These are phyloP conservation scores for Puccinia horiana DNA, from an alignment of 1,284 basidiomycete species.

Conservation along the genomic window DNA sequence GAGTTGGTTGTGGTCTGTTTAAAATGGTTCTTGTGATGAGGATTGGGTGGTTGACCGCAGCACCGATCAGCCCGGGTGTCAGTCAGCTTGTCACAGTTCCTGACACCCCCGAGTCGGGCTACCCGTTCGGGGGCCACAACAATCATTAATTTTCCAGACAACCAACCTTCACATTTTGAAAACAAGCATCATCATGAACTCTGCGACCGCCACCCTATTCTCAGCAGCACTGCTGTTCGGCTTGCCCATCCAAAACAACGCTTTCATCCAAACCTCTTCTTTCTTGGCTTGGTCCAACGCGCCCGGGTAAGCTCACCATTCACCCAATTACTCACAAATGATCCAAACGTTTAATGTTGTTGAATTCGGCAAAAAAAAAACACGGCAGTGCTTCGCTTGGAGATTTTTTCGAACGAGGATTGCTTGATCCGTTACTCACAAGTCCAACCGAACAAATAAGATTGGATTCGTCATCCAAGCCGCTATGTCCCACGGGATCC, in stretches of 20 bases:
- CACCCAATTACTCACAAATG: not conserved
- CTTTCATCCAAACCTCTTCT: slow-evolving; percentile 23
- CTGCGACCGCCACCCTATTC: not conserved
- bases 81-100: not conserved
- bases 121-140: not conserved
- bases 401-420: not conserved
- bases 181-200: not conserved
- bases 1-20: not conserved
- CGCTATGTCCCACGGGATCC: slow-evolving; percentile 13
- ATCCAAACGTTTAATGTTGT: not conserved
- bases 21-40: not conserved
- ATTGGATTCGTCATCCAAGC: not conserved
- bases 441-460: not conserved
- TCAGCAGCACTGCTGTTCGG: slow-evolving; percentile 3
- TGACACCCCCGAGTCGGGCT: not conserved
- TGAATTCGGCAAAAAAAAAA: not conserved
- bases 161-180: not conserved
- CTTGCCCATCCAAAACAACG: not conserved
- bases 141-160: not conserved
- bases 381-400: not conserved
- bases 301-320: slow-evolving; percentile 19
- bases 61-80: not conserved
- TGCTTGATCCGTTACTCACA: not conserved
- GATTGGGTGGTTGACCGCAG: not conserved
- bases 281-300: slow-evolving; percentile 38